phyloP scores from a whole-genome alignment of 2,329 filamentous ascomycete genomes.

The Alternaria atra region DNA sequence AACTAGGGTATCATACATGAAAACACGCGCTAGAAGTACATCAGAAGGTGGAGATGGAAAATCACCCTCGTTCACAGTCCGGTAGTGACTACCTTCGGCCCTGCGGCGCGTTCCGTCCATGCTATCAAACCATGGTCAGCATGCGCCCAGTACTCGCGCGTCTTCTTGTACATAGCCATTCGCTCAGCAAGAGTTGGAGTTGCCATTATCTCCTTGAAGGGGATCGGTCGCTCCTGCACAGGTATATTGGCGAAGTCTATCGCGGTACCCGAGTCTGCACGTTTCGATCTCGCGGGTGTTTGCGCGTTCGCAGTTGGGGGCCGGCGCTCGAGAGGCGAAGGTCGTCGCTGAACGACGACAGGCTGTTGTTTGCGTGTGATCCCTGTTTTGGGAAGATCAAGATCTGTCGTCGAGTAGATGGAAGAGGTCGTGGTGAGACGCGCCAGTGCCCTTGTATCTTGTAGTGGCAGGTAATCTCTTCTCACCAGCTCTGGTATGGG shows the following conservation, averaged over 20 bases:
- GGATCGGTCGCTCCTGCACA: constrained; percentile 32
- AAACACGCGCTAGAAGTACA: neutral
- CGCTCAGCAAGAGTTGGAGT: constrained; percentile 36
- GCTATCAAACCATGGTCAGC: constrained; percentile 45
- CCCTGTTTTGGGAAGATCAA: neutral
- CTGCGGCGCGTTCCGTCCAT: constrained; percentile 31
- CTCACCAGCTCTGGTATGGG: neutral
- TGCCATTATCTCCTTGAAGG: constrained; percentile 43
- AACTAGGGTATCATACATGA: neutral
- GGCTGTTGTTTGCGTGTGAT: neutral
- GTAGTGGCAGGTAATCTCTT: constrained; percentile 8
- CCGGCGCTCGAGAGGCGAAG: neutral
- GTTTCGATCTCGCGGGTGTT: constrained; percentile 29
- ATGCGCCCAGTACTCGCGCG: constrained; percentile 48
- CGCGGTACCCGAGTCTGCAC: constrained; percentile 45
- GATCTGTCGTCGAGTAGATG: constrained; percentile 9
- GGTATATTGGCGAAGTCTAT: constrained; percentile 37
- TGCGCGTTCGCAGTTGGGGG: neutral
- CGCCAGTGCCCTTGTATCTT: neutral
- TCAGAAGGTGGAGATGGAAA: neutral
- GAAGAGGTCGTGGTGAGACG: constrained; percentile 15
- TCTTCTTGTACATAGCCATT: constrained; percentile 44
- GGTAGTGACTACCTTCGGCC: constrained; percentile 2
- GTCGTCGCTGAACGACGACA: neutral
- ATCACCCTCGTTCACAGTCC: neutral